Evolutionary conservation across 805 yeast genomes (phyloP), one percentile per base, ranked within the genome.

Genomic region (Metschnikowia chrysomelidarum): DNA sequence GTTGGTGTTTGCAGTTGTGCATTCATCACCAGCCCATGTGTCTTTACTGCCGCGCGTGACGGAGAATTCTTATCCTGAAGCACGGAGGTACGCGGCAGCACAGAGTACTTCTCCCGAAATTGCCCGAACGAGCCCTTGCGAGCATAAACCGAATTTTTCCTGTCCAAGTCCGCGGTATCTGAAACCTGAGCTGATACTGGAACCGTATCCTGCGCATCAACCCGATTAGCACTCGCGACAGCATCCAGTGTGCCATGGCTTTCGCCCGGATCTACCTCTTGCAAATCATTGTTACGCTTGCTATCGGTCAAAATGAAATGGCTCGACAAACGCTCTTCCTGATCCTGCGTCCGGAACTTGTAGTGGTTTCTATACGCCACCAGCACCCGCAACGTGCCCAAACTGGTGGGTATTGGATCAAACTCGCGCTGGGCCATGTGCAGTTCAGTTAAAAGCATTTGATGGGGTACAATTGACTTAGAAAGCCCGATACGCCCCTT

Each of bases 401-500:
- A 67, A 6, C 83, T 78, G 0, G 96, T 87, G 36, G 73, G 69
- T 3, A 93, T 76, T 0, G 95, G 87, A 4, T 76, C 71, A 36
- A 93, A 73, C 36, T 69, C 69, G 49, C 77, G 77, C 32, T 81
- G 83, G 17, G 69, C 70, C 40, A 83, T 62, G 50, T 82, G 86
- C 12, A 78, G 62, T 19, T 60, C 62, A 2, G 60, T 43, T 13
- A 53, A 40, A 13, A 58, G 51, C 58, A 58, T 51, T 34, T 60
- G 66, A 36, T 56, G 65, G 41, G 59, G 76, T 38, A 78, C 71
- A 2, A 82, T 71, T 4, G 81, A 64, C 54, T 83, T 82, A 43
- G 91, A 80, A 35, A 91, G 68, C 0, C 97, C 97, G 16, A 88
- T 75, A 43, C 97, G 66, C 3, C 96, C 95, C 54, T 80, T 81